phyloP scores from a whole-genome alignment of 164 flowering plant genomes.

The Sextonia rubra region DNA sequence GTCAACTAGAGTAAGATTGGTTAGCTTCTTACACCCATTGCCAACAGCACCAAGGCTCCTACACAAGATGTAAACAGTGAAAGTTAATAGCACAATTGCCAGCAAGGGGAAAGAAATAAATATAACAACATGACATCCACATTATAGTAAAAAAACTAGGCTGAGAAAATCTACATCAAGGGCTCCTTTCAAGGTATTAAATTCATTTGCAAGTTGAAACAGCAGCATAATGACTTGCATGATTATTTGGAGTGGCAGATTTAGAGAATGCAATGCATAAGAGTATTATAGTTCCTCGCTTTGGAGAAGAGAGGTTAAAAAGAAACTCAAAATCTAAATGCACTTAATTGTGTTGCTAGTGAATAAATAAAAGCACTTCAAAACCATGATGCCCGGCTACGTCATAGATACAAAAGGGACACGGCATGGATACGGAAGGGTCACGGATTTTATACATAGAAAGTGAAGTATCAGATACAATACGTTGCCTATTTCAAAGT shows the following conservation, averaged over 20 bases:
- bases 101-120: neutral
- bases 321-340: too few species aligned
- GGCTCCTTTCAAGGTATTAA: neutral
- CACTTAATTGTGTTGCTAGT: too few species aligned
- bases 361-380: neutral
- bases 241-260: neutral
- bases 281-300: neutral
- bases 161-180: neutral
- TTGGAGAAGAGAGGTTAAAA: neutral
- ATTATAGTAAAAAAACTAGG: too few species aligned
- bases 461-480: too few species aligned
- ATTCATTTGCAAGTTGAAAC: neutral
- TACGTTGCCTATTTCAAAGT: too few species aligned
- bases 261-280: neutral
- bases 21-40: slow-evolving; percentile 74
- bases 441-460: too few species aligned
- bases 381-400: too few species aligned
- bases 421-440: too few species aligned
- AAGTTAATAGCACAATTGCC: neutral
- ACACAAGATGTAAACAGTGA: slow-evolving; percentile 24
- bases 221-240: neutral
- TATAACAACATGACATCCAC: too few species aligned
- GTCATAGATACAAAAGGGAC: too few species aligned
- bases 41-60: slow-evolving; percentile 84
- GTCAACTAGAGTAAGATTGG: slow-evolving; percentile 68